phyloP scores from a whole-genome alignment of 2,329 filamentous ascomycete species.

The Aureobasidium mangrovei region DNA sequence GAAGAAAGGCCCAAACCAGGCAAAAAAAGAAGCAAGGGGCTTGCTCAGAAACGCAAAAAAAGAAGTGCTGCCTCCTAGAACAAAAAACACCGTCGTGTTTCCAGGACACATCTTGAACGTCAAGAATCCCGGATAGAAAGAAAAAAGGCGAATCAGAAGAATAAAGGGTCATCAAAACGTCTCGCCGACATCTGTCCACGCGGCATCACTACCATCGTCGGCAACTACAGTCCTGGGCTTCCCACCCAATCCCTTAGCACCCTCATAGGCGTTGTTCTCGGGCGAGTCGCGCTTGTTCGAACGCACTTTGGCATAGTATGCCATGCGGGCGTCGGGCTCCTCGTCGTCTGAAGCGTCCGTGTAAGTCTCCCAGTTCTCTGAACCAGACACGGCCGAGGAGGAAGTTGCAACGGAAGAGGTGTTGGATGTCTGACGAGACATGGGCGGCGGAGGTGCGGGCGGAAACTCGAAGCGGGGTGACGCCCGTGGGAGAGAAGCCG shows the following conservation, averaged over 20 bases:
- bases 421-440: constrained; percentile 25
- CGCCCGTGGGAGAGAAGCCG: background rate
- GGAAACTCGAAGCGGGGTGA: constrained; percentile 21
- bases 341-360: constrained; percentile 50
- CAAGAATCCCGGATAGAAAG: background rate
- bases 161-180: constrained; percentile 23
- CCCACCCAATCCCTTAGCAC: constrained; percentile 1
- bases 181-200: constrained; percentile 30
- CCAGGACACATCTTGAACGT: no score
- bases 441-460: constrained; percentile 21
- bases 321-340: constrained; percentile 65
- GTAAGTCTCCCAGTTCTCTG: constrained; percentile 95
- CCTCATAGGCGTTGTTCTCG: constrained; percentile 26
- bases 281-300: constrained; percentile 48
- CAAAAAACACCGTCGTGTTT: no score
- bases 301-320: constrained; percentile 69
- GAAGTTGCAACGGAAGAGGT: constrained; percentile 28
- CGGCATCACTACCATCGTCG: constrained; percentile 26
- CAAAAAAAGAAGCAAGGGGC: no score
- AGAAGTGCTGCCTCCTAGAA: no score
- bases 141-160: background rate
- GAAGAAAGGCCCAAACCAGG: no score
- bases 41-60: no score
- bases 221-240: constrained; percentile 21
- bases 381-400: constrained; percentile 23